These are phyloP conservation scores for Phoma herbarum DNA, from an alignment of 2,329 filamentous ascomycete species.

Conservation along the genomic window DNA sequence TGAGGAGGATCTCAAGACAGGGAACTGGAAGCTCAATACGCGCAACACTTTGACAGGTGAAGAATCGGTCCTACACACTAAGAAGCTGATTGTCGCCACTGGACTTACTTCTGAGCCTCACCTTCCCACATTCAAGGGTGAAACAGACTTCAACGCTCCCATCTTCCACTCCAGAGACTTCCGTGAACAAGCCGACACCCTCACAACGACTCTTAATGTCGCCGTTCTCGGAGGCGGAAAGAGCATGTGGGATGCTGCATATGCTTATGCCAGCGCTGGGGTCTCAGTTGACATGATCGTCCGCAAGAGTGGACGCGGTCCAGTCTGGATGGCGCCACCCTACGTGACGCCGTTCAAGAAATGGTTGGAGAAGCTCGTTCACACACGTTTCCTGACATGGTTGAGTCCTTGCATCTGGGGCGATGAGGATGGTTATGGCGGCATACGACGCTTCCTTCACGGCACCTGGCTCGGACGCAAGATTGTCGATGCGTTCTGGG, in stretches of 20 bases:
- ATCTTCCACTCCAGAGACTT: constrained; percentile 69
- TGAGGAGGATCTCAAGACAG: constrained; percentile 53
- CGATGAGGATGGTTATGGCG: constrained; percentile 67
- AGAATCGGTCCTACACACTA: constrained; percentile 23
- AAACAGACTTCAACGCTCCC: constrained; percentile 56
- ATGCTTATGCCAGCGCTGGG: constrained; percentile 63
- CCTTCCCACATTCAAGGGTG: constrained; percentile 59
- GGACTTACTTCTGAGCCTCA: constrained; percentile 68
- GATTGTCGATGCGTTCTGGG: constrained; percentile 66
- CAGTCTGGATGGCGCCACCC: constrained; percentile 66
- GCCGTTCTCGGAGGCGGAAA: constrained; percentile 70
- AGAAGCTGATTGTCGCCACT: constrained; percentile 68
- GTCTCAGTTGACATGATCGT: constrained; percentile 69
- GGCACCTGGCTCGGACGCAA: constrained; percentile 64
- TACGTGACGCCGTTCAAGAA: constrained; percentile 74
- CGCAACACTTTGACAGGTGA: constrained; percentile 10
- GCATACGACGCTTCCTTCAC: constrained; percentile 65
- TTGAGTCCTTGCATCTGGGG: constrained; percentile 79
- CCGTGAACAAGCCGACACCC: constrained; percentile 50
- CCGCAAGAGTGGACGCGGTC: constrained; percentile 66
- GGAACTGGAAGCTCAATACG: constrained; percentile 26
- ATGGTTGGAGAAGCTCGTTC: constrained; percentile 73
- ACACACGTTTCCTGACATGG: constrained; percentile 74
- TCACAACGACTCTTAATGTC: constrained; percentile 45
- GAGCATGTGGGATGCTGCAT: constrained; percentile 70